These are phyloP conservation scores for Pseudopithomyces maydicus DNA, from an alignment of 2,329 filamentous ascomycete species.

Conservation along the genomic window DNA sequence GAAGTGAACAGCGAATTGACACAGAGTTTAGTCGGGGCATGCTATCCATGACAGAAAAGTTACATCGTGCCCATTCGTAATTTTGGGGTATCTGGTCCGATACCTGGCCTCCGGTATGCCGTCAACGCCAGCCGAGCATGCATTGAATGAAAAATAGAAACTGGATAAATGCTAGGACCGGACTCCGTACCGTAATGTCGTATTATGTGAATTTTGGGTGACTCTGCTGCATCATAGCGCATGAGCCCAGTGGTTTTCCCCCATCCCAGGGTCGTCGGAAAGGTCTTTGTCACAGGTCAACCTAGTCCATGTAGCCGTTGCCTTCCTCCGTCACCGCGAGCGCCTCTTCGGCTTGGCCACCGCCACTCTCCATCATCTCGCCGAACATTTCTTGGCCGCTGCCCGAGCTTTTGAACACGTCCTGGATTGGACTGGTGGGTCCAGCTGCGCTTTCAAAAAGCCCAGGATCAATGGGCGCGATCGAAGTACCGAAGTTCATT, in stretches of 20 bases:
- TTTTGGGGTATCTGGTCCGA: conserved; percentile 16
- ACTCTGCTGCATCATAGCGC: not conserved
- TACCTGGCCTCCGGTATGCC: not conserved
- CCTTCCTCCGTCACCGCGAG: conserved; percentile 43
- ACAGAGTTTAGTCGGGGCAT: not conserved
- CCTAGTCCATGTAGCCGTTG: conserved; percentile 40
- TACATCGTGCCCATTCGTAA: conserved; percentile 20
- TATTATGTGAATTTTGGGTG: not conserved
- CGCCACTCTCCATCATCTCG: conserved; percentile 41
- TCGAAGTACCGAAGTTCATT: conserved; percentile 36
- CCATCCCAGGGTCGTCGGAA: not conserved
- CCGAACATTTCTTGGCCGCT: conserved; percentile 44
- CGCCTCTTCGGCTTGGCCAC: conserved; percentile 45
- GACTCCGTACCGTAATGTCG: not conserved
- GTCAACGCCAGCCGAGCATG: conserved; percentile 21
- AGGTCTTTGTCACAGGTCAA: conserved; percentile 8
- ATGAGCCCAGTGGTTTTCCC: too few relatives aligned
- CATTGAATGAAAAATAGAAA: conserved; percentile 9
- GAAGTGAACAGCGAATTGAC: conserved; percentile 3
- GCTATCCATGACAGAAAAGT: conserved; percentile 7
- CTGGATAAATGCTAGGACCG: conserved; percentile 1
- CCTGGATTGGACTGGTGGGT: conserved; percentile 40
- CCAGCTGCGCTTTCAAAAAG: conserved; percentile 40
- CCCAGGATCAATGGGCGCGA: conserved; percentile 43
- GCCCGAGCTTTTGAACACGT: conserved; percentile 44